Conservation (phyloP, 1,139 yeast genomes). For the Protomyces macrosporus region DNA sequence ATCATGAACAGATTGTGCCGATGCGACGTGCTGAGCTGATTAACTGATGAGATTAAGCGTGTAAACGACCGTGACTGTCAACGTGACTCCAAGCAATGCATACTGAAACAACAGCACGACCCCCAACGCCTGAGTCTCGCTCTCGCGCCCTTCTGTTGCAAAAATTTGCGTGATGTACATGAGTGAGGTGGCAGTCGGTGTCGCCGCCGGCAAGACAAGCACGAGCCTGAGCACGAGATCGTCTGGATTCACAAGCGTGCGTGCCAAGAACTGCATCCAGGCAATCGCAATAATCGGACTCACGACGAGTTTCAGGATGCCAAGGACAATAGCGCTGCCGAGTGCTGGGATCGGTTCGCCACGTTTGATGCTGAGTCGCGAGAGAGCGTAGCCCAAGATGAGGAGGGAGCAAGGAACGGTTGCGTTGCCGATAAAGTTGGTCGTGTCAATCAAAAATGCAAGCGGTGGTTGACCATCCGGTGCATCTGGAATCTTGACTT, state of each 20-base stretch:
- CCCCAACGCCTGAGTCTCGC: slow-evolving; percentile 76
- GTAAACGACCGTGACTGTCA: slow-evolving; percentile 49
- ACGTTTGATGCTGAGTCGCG: slow-evolving; percentile 56
- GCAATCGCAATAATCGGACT: slow-evolving; percentile 60
- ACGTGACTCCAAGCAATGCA: slow-evolving; percentile 51
- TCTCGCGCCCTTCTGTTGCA: slow-evolving; percentile 52
- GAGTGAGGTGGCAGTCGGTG: slow-evolving; percentile 82
- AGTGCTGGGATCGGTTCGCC: slow-evolving; percentile 49
- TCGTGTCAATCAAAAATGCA: slow-evolving; percentile 74
- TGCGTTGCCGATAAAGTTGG: slow-evolving; percentile 75
- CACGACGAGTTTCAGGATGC: slow-evolving; percentile 47
- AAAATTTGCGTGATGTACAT: slow-evolving; percentile 80
- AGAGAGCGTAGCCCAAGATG: slow-evolving; percentile 78
- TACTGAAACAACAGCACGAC: slow-evolving; percentile 67
- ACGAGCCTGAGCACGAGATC: slow-evolving; percentile 60
- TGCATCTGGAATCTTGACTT: slow-evolving; percentile 49
- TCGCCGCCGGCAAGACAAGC: slow-evolving; percentile 66
- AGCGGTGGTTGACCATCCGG: slow-evolving; percentile 82
- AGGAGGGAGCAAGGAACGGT: slow-evolving; percentile 82
- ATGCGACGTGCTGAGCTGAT: not conserved
- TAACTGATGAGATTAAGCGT: slow-evolving; percentile 38
- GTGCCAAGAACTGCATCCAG: slow-evolving; percentile 49
- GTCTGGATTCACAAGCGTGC: slow-evolving; percentile 33
- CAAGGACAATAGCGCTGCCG: slow-evolving; percentile 54
- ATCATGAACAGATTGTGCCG: too few relatives aligned